Conservation (phyloP, 352 stramenopile genomes). For the Pythium dissimile region DNA sequence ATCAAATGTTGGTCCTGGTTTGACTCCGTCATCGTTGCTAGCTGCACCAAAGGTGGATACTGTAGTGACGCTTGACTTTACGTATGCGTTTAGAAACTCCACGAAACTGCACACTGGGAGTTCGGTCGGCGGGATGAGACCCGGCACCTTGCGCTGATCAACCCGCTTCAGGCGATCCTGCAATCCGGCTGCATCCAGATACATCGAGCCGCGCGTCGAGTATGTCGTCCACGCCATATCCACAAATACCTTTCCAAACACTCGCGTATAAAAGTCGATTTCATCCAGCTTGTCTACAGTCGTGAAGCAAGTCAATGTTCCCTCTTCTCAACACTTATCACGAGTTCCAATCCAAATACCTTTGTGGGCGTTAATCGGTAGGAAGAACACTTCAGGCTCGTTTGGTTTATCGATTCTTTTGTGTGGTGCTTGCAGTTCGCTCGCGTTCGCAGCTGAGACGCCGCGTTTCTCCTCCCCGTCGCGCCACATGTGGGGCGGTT, state of each 20-base stretch:
- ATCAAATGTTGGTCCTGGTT: neutral
- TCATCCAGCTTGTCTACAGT: constrained; percentile 45
- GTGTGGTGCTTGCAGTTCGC: neutral
- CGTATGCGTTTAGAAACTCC: constrained; percentile 58
- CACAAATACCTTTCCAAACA: constrained; percentile 63
- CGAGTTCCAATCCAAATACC: neutral
- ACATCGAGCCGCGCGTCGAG: constrained; percentile 25
- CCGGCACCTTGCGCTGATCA: constrained; percentile 42
- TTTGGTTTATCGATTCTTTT: neutral
- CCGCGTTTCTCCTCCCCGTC: constrained; percentile 41
- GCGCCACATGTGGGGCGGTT: constrained; percentile 66
- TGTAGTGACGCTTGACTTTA: constrained; percentile 35
- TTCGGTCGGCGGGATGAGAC: constrained; percentile 27
- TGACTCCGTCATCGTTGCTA: neutral
- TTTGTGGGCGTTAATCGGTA: constrained; percentile 23
- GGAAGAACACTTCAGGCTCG: constrained; percentile 19
- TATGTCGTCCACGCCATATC: constrained; percentile 55
- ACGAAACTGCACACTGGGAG: constrained; percentile 47
- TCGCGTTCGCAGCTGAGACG: neutral
- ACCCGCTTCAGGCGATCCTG: constrained; percentile 36
- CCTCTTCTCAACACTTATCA: too few relatives aligned
- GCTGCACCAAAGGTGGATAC: neutral
- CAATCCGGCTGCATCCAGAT: constrained; percentile 31
- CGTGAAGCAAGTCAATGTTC: too few relatives aligned
- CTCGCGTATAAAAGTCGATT: constrained; percentile 51